Base-by-base conservation (phyloP, 179 eudicot species). In the Vitellaria paradoxa region DNA sequence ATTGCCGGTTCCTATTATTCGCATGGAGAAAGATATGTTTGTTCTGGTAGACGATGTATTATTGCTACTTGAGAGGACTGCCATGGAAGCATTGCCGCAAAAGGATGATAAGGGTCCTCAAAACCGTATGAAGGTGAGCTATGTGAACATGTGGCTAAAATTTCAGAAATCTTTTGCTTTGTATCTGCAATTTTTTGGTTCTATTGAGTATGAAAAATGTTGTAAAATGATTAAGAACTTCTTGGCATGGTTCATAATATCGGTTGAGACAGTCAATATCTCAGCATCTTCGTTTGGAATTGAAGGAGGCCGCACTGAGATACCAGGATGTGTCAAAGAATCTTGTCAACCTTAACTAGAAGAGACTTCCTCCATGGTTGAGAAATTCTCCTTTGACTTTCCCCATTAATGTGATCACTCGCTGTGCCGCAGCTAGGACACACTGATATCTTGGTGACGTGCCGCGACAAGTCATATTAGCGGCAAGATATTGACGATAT, bases 21-120 rank as follows among this genome's bases (percentile, higher is more conserved):
- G 74, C 49, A 80, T 88, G 55, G 99, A 96, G 84, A 86, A 92
- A 67, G 98, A 92, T 75, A 83, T 79, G 80, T 94, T 96, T 83
- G 85, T 92, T 74, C 78, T 96, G 87, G 96, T 86, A 59, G 98
- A 96, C 82, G 99, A 96, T 88, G 90, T 96, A 59, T 80, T 94
- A 37, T 77, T 83, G 69, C 87, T 96, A 77, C 89, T 96, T 62
- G 91, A 92, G 90, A 89, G 99, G 83, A 98, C 93, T 77, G 94
- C 96, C 74, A 47, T 88, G 76, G 99, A 96, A 79, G 97, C 99
- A 4, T 88, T 91, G 84, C 98, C 99, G 65, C 97, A 97, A 40
- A 96, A 96, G 84, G 98, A 96, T 81, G 99, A 94, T 46, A 96
- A 96, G 78, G 98, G 96, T 77, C 98, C 96, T 78, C 99, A 94